Conservation (phyloP, 1,284 basidiomycete genomes). For the Rhodotorula sp. region DNA sequence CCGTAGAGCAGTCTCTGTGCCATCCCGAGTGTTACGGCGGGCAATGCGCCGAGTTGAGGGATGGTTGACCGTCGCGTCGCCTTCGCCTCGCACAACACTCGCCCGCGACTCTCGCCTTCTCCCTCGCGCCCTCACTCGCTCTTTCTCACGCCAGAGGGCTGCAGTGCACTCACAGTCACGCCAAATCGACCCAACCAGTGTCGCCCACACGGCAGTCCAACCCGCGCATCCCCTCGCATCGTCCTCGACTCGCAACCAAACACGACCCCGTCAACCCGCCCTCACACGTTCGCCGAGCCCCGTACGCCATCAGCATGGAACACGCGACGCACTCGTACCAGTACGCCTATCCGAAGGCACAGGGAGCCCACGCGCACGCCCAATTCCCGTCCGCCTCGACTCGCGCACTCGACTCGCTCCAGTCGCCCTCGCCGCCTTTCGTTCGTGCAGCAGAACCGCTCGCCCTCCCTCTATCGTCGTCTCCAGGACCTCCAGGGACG, state of each 20-base stretch:
- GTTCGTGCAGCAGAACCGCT: background rate
- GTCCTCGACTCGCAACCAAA: constrained; percentile 1
- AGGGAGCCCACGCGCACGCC: background rate
- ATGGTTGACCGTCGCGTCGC: background rate
- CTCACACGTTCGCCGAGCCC: background rate
- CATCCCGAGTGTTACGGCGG: background rate
- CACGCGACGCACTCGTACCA: background rate
- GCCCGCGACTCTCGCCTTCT: background rate
- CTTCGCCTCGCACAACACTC: background rate
- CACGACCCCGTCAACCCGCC: background rate
- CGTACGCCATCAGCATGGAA: background rate
- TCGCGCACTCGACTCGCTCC: background rate
- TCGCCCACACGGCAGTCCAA: constrained; percentile 13
- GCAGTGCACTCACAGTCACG: background rate
- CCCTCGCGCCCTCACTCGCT: background rate
- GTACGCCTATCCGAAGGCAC: no score
- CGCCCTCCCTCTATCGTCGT: background rate
- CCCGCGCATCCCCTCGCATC: background rate
- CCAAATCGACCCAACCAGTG: background rate
- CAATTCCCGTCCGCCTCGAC: background rate
- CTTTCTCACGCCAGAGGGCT: background rate
- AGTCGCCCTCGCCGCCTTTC: background rate
- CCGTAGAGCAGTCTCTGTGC: constrained; percentile 50
- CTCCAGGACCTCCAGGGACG: background rate
- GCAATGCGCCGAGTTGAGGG: background rate